These are phyloP conservation scores for Kuraishia floccosa DNA, from an alignment of 805 yeast species.

Conservation along the genomic window DNA sequence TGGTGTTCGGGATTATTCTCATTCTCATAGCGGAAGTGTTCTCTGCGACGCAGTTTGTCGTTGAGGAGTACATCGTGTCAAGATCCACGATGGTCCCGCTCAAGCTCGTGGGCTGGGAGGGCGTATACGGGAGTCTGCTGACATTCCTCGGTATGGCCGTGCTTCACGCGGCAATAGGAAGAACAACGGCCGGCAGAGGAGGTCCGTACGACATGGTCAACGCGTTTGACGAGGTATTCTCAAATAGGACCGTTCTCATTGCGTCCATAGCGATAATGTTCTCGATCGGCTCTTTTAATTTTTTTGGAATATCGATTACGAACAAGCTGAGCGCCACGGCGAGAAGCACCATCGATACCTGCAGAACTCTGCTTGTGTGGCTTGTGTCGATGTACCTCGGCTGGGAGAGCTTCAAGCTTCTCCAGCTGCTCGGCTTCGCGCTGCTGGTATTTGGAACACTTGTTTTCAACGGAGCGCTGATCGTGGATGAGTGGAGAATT, in stretches of 20 bases:
- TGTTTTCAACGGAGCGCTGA: conserved; percentile 58
- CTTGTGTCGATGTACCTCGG: conserved; percentile 54
- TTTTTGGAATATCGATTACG: conserved; percentile 62
- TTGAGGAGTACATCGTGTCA: conserved; percentile 58
- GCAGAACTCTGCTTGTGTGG: conserved; percentile 72
- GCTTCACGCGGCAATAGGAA: conserved; percentile 28
- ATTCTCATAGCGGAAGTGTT: conserved; percentile 54
- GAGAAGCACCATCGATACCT: conserved; percentile 69
- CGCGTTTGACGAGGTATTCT: conserved; percentile 36
- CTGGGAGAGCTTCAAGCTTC: conserved; percentile 59
- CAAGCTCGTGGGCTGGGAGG: conserved; percentile 64
- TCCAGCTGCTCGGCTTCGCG: conserved; percentile 56
- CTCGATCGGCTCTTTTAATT: conserved; percentile 63
- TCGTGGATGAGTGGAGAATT: conserved; percentile 33
- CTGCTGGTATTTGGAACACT: conserved; percentile 62
- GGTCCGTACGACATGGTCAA: conserved; percentile 47
- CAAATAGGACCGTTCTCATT: conserved; percentile 27
- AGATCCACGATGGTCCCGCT: conserved; percentile 46
- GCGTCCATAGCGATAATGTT: conserved; percentile 58
- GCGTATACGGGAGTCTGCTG: conserved; percentile 46
- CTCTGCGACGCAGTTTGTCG: conserved; percentile 68
- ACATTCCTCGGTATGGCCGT: conserved; percentile 32
- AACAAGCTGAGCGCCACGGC: conserved; percentile 60
- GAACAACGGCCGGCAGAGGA: conserved; percentile 20
- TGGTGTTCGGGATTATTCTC: conserved; percentile 44